Base-by-base conservation (phyloP, 257 asterid genomes). In the Fraxinus pennsylvanica region DNA sequence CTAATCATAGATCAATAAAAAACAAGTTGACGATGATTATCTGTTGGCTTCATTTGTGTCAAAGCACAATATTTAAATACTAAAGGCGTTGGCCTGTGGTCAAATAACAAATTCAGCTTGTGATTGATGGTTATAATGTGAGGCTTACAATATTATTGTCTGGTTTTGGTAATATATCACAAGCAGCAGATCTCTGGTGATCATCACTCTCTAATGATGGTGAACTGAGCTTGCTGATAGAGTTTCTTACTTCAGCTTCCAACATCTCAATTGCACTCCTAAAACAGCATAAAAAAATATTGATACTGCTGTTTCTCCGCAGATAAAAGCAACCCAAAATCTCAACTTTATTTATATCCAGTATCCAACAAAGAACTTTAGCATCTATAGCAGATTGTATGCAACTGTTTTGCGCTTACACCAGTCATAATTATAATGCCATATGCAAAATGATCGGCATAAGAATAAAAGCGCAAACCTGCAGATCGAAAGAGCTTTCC, bases 401-500 rank as follows among this genome's bases (percentile, higher is more conserved):
- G 57, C 9, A 76, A 70, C 79, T 63, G 45, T 36, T 59, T 41
- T 36, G 33, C 1, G 6, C 38, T 68, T 35, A 70, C 73, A 50
- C 36, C 22, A 22, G 33, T 57, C 54, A 39, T 72, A 70, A 68
- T n/a, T 29, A 75, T 43, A 75, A 72, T 25, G 21, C 39, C 17
- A 74, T 73, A 69, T 32, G 78, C 38, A 74, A 81, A 33, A 54
- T 35, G 68, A 67, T 70, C 35, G 69, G 76, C 21, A 52, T 57
- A 32, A 81, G 38, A 75, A 47, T 36, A 27, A 76, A 76, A 59
- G 70, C 69, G 77, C 81, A 65, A 84, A 96, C 99, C 97, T 96
- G 92, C 98, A 92, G 81, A 93, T 88, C 47, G 96, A 91, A 68
- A 96, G 93, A 80, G 98, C 99, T 86, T 91, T 91, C 84, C 98